phyloP scores from a whole-genome alignment of 371 early-diverging fungal species.

The Apophysomyces ossiformis region DNA sequence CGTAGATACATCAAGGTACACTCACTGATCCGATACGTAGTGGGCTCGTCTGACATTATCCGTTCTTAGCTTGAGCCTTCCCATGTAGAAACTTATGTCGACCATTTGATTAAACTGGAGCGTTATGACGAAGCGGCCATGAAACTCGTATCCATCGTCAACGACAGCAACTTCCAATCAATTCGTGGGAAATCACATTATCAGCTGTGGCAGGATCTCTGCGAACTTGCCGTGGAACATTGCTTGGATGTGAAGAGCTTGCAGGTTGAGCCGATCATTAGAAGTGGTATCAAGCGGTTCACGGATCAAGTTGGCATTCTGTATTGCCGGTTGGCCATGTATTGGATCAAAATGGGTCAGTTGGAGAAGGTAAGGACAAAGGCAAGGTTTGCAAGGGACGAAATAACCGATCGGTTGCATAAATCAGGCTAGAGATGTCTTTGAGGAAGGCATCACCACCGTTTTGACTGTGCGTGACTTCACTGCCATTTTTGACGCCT shows the following conservation, averaged over 20 bases:
- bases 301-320: constrained; percentile 87
- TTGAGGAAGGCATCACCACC: constrained; percentile 86
- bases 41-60: too few species aligned
- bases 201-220: constrained; percentile 88
- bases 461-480: constrained; percentile 95
- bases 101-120: constrained; percentile 67
- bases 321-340: constrained; percentile 88
- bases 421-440: constrained; percentile 80
- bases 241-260: constrained; percentile 69
- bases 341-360: constrained; percentile 78
- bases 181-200: constrained; percentile 76
- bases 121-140: constrained; percentile 87
- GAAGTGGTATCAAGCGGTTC: constrained; percentile 87
- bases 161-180: constrained; percentile 73
- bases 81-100: constrained; percentile 75
- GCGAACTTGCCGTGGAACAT: constrained; percentile 81
- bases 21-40: too few species aligned
- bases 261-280: constrained; percentile 81
- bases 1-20: constrained; percentile 82
- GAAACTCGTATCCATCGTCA: constrained; percentile 75
- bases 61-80: constrained; percentile 66
- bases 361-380: constrained; percentile 67
- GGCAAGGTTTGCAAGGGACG: too few species aligned
- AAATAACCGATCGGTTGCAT: too few species aligned
- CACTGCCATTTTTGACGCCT: constrained; percentile 94